Base-by-base conservation (phyloP, 371 early-diverging fungal genomes). In the Vairimorpha necatrix region DNA sequence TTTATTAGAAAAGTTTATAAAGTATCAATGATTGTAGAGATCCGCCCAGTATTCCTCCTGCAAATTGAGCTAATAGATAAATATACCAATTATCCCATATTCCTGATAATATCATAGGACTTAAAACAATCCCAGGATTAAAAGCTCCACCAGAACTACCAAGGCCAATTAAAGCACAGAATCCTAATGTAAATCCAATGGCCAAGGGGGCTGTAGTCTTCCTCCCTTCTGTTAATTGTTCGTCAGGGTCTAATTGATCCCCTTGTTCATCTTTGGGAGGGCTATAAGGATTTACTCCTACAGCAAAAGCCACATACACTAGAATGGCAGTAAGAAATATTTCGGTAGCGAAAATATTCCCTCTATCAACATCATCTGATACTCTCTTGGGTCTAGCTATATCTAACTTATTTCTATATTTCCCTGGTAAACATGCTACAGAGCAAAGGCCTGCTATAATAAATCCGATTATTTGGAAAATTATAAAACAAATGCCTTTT, bases 251-350 rank as follows among this genome's bases (percentile, higher is more conserved):
- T 48, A 72, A 47, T 61, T 46, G 62, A 26, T 62, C 62, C 11
- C 62, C 72, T 53, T 87, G 84, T 32, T 74, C 75, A 68, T 88
- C 85, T 18, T 75, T 82, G 72, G 85, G 85, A 65, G 82, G 74
- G 38, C 86, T 87, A 67, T 87, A 88, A 14, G 89, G 87, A 80
- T 90, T 89, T 63, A 89, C 87, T 22, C 89, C 90, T 20, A 88
- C 87, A 26, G 89, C 88, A 79, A 90, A 90, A 54, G 88, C 89
- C 58, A 89, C 88, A 78, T 88, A 89, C 24, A 88, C 89, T n/a
- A 90, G 81, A 53, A 89, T 87, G 63, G 88, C 89, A 14, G 90
- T 88, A 39, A 90, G 74, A 46, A 86, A 76, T 20, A 89, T 67
- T 76, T 88, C 89, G 74, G 79, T 85, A 79, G 72, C 74, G 69